These are phyloP conservation scores for Venturia aucupariae DNA, from an alignment of 2,329 filamentous ascomycete species.

Conservation along the genomic window DNA sequence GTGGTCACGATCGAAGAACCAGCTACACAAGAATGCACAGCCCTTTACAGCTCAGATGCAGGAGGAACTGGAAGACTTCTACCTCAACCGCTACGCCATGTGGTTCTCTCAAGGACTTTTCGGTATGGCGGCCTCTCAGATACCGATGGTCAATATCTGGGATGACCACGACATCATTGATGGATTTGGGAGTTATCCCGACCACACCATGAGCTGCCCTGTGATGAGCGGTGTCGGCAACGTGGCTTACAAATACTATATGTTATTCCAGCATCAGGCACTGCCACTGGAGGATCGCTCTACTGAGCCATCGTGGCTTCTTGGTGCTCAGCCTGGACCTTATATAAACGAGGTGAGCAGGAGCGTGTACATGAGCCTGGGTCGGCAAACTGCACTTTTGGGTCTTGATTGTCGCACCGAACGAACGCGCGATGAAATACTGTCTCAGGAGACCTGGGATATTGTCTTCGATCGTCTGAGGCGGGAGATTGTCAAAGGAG, in stretches of 20 bases:
- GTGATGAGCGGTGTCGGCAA: slow-evolving; percentile 85
- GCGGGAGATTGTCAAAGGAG: slow-evolving; percentile 69
- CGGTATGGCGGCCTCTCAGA: slow-evolving; percentile 83
- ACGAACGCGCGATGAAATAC: slow-evolving; percentile 70
- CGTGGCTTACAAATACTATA: slow-evolving; percentile 96
- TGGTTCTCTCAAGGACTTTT: slow-evolving; percentile 98
- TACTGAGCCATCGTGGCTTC: slow-evolving; percentile 83
- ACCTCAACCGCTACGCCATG: slow-evolving; percentile 76
- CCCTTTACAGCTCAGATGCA: slow-evolving; percentile 77
- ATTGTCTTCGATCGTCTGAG: slow-evolving; percentile 80
- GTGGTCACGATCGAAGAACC: slow-evolving; percentile 76
- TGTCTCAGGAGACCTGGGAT: slow-evolving; percentile 75
- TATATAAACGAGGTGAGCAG: slow-evolving; percentile 84
- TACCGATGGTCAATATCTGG: slow-evolving; percentile 97
- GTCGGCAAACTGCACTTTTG: slow-evolving; percentile 68
- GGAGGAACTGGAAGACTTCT: slow-evolving; percentile 79
- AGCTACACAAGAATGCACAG: slow-evolving; percentile 66
- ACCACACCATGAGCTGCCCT: slow-evolving; percentile 82
- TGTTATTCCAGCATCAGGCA: slow-evolving; percentile 97
- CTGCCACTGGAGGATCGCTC: slow-evolving; percentile 68
- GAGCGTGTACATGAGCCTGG: slow-evolving; percentile 77
- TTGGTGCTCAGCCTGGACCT: slow-evolving; percentile 71
- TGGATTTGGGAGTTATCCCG: slow-evolving; percentile 86
- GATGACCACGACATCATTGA: slow-evolving; percentile 69
- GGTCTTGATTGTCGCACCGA: slow-evolving; percentile 90